A percentile compares a stretch with the other conserved stretches of the same genome.
Evolutionary conservation across 140 eudicot genomes (phyloP).

Genomic region (Anethum foeniculum): DNA sequence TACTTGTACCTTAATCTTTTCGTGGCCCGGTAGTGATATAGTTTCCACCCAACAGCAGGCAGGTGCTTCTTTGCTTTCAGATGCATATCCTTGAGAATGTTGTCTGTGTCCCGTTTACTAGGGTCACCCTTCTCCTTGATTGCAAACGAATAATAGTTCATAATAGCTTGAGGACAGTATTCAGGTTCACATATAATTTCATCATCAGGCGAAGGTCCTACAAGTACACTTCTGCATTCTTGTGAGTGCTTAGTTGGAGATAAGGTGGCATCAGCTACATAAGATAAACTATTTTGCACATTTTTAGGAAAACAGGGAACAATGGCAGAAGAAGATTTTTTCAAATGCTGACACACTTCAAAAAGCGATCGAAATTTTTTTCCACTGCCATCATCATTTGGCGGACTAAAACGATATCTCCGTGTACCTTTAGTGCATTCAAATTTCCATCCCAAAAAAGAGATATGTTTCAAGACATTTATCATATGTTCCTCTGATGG

Average conservation of each 20-base stretch:
- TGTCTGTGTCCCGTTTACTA: constrained; percentile 8
- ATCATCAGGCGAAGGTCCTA: constrained; percentile 7
- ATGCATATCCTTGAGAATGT: constrained; percentile 1
- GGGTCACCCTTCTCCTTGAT: background rate
- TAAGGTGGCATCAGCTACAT: constrained; percentile 4
- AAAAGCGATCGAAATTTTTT: constrained; percentile 31
- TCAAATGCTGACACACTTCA: constrained; percentile 25
- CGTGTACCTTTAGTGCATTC: constrained; percentile 16
- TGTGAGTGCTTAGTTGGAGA: constrained; percentile 14
- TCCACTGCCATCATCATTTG: constrained; percentile 19
- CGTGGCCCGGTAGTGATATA: constrained; percentile 13
- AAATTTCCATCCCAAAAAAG: constrained; percentile 61
- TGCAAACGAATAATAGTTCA: constrained; percentile 24
- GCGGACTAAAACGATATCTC: constrained; percentile 44
- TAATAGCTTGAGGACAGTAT: constrained; percentile 46
- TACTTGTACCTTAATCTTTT: constrained; percentile 29
- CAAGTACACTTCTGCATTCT: constrained; percentile 8
- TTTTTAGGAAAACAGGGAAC: constrained; percentile 5
- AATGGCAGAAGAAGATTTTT: background rate
- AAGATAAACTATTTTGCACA: background rate
- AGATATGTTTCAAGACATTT: constrained; percentile 48
- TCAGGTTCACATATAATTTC: constrained; percentile 24
- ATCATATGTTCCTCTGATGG: background rate
- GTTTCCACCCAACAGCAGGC: constrained; percentile 49
- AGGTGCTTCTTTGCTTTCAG: constrained; percentile 52